Base-by-base conservation (phyloP, 108 stramenopile species). In the Chaetoceros tenuissimus region DNA sequence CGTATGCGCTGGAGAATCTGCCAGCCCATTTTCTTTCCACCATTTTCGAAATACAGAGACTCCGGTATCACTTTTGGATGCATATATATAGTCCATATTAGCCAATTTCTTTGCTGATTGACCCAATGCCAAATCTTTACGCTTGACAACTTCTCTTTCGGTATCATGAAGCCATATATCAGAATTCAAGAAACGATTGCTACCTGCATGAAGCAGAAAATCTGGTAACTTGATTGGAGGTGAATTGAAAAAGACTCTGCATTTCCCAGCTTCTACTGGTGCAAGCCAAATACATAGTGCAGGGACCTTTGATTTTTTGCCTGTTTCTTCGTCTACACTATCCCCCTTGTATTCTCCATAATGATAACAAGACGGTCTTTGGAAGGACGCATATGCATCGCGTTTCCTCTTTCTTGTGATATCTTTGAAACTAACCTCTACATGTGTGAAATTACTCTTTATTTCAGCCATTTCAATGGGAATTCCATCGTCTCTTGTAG, bases 101-200 rank as follows among this genome's bases (percentile, higher is more conserved):
- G 51, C 19, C 1, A 54, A 24, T 31, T 43, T 26, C 20, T 62
- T 62, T 61, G 24, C 55, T 27, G 26, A 45, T 8, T 29, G 52
- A 27, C n/a, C 60, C 1, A 44, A 28, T 28, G 59, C 43, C 51
- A 44, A 16, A 22, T 46, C 7, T n/a, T 19, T 46, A 47, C 62
- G 55, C 44, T 53, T 59, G 20, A 60, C 52, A 23, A 60, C 47
- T 24, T 29, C 34, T 22, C 55, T 52, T 56, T 79, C 78, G 26
- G 53, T 54, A 50, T 79, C 73, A 48, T 79, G 78, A 22, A 79
- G 31, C 78, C 78, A 79, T 25, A 48, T 45, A 46, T 79, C 78
- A 27, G 66, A 72, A 47, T 79, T 73, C 2, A 75, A 31, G 53
- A 79, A 75, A 26, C 66, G 57, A 64, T 77, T 72, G 28, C 46